Evolutionary conservation across 2,329 filamentous ascomycete species (phyloP), one percentile per base, ranked within the genome.

Genomic region (Trichoderma pleuroti): DNA sequence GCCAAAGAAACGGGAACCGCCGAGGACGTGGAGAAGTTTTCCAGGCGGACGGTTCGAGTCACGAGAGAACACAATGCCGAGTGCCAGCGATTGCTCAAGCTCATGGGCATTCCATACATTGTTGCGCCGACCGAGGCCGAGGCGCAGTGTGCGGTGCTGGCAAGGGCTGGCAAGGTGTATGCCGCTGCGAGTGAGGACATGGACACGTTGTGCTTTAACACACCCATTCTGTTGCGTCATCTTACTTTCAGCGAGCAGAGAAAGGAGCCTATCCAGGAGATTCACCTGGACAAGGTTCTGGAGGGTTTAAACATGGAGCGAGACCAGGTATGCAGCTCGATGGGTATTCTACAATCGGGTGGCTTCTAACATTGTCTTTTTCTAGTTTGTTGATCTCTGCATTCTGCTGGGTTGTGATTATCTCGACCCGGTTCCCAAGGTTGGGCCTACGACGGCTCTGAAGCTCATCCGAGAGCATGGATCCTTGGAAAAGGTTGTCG

Each of bases 401-500:
- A 99, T 99, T 77, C 88, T 99, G 12, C 92, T 99, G 59, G 96
- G 96, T 76, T 99, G 96, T 82, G 96, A 99, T 80, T 99, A 99
- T 79, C 90, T 98, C 78, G 96, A 99, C 76, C 95, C 96, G 0
- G 92, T 99, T 75, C 96, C 96, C 76, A 98, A 97, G 79, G 86
- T 99, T 73, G 96, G 96, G 24, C 95, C 96, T 5, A 91, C 90
- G 76, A 98, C 96, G 0, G 96, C 96, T 2, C 86, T 98, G 67
- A 97, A 97, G 80, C 86, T 99, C 72, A 98, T 99, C 76, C 93
- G 94, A 75, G 95, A 99, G 77, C 90, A 98, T 82, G 93, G 93
- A 67, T 89, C 88, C 5, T 88, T 99, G 54, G 96, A 99, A 78
- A 92, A 92, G 71, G 91, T 99, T 1, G 90, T 98, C 56, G 93